These are phyloP conservation scores for Exophiala calicioides DNA, from an alignment of 2,329 filamentous ascomycete genomes.

Conservation along the genomic window DNA sequence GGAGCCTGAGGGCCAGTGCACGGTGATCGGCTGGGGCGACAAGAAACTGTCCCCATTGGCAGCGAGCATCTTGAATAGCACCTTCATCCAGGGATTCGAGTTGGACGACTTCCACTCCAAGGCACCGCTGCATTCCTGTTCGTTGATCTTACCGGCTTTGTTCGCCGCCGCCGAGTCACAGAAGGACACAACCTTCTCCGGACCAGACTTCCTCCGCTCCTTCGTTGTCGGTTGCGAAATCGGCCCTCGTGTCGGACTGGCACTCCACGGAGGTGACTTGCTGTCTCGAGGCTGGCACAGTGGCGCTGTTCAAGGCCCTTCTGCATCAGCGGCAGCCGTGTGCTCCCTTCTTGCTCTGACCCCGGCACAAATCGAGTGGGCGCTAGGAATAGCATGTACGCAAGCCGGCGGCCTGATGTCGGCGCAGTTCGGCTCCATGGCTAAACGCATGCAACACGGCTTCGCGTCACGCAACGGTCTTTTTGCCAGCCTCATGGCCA, in stretches of 20 bases:
- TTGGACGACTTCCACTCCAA: conserved; percentile 47
- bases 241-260: conserved; percentile 42
- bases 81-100: conserved; percentile 49
- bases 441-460: conserved; percentile 51
- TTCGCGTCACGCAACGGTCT: conserved; percentile 49
- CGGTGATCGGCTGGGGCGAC: conserved; percentile 30
- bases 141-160: conserved; percentile 43
- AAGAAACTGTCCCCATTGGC: conserved; percentile 41
- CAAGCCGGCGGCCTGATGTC: conserved; percentile 46
- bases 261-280: conserved; percentile 42
- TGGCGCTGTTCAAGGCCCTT: conserved; percentile 43
- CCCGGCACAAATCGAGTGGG: conserved; percentile 36
- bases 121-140: conserved; percentile 44
- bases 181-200: conserved; percentile 18
- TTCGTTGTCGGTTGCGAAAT: conserved; percentile 45
- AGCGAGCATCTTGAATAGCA: conserved; percentile 46
- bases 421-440: conserved; percentile 46
- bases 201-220: conserved; percentile 38
- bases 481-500: conserved; percentile 42
- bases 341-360: conserved; percentile 37
- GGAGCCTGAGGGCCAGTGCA: conserved; percentile 36
- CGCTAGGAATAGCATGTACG: conserved; percentile 44
- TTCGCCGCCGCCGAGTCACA: conserved; percentile 38
- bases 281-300: conserved; percentile 45
- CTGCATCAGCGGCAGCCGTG: conserved; percentile 39